Conservation (phyloP, 805 yeast species). For the Scheffersomyces spartinae region DNA sequence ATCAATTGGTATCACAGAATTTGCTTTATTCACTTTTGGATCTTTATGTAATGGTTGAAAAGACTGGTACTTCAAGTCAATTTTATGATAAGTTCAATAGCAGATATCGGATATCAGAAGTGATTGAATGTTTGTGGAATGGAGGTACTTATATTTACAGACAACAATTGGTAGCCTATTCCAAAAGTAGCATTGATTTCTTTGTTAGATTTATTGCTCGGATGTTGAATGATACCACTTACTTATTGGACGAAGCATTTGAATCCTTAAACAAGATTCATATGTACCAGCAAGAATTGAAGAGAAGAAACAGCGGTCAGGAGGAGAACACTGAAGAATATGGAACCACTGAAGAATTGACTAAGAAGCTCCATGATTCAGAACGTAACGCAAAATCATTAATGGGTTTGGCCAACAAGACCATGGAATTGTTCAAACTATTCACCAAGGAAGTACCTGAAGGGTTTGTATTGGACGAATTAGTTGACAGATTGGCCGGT, state of each 20-base stretch:
- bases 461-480: constrained; percentile 78
- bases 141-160: constrained; percentile 58
- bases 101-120: constrained; percentile 74
- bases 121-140: constrained; percentile 77
- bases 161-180: constrained; percentile 55
- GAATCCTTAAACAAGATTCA: constrained; percentile 72
- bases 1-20: constrained; percentile 51
- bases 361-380: constrained; percentile 42
- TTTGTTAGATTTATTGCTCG: constrained; percentile 89
- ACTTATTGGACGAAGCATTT: constrained; percentile 80
- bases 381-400: constrained; percentile 74
- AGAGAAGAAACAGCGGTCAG: constrained; percentile 28
- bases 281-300: constrained; percentile 54
- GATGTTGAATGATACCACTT: constrained; percentile 90
- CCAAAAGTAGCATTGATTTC: constrained; percentile 62
- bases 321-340: constrained; percentile 27
- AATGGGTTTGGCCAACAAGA: constrained; percentile 73
- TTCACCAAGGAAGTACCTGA: constrained; percentile 81
- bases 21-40: constrained; percentile 76
- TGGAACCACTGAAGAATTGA: constrained; percentile 53
- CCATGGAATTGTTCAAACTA: constrained; percentile 64
- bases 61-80: constrained; percentile 90
- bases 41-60: constrained; percentile 89
- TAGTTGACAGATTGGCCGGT: constrained; percentile 88
- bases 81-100: constrained; percentile 93